Evolutionary conservation across 495 filamentous ascomycete genomes (phyloP), one percentile per base, ranked within the genome.

Genomic region (Penicillium arizonense): DNA sequence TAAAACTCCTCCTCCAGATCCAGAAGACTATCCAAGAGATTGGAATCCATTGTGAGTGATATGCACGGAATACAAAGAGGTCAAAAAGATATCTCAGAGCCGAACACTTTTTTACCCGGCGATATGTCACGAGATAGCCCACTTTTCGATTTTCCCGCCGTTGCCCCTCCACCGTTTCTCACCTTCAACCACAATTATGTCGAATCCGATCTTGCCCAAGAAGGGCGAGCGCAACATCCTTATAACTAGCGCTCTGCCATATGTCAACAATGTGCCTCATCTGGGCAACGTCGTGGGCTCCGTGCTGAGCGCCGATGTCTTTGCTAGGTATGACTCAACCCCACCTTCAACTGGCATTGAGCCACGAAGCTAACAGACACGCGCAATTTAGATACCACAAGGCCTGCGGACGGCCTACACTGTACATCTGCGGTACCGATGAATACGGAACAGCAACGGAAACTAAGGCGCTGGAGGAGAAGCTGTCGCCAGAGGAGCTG

Each of bases 231-330:
- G 69, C 37, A 77, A 77, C 61, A 67, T 76, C 24, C 57, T 87
- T 23, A 77, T 87, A 34, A 87, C 67, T 45, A 65, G 50, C 40
- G 61, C 87, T 37, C 62, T 91, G 32, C 88, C 90, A 37, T 97
- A 97, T 65, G 91, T 96, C 45, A 97, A 97, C 75, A 97, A 96
- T 71, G 89, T 95, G 9, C 94, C 93, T 45, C 93, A 96, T 72
- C 78, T 96, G 62, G 92, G 94, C 48, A 98, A 98, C 70, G 86
- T 97, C 49, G 82, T 97, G 47, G 94, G 94, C 50, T 90, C 86
- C 57, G 91, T 96, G 34, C 81, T 97, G 62, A 86, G 83, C 58
- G 87, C 88, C 34, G 88, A 92, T 71, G 86, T 87, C 64, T 95
- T 90, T 62, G 73, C 84, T 61, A 72, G 81, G 81, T 85, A 74